Evolutionary conservation across 148 eudicot species (phyloP), one percentile per base, ranked within the genome.

Genomic region (Talinum fruticosum): DNA sequence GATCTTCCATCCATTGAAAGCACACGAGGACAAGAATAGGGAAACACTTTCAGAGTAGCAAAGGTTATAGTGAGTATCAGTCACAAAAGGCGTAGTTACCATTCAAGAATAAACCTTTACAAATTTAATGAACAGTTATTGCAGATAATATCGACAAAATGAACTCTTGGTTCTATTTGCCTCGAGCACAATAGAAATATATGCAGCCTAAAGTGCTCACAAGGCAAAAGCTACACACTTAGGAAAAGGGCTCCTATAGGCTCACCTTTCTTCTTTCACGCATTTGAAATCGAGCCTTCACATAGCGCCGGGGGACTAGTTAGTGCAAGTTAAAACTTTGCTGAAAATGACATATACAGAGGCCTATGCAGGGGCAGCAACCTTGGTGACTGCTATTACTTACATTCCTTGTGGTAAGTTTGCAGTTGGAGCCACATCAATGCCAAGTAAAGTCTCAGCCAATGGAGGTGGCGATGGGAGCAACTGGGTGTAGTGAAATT

Each of bases 401-500:
- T 78, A 87, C 70, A 76, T 71, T 34, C 34, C 78, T 4, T 74
- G 73, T 32, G 47, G 47, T 66, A 44, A 18, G 62, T 64, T 66
- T 36, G 74, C 12, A 54, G 66, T 62, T 53, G 59, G 36, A 62
- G 29, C 24, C 54, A 49, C 44, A 71, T 76, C 76, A 47, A 10
- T 59, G 47, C 65, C 38, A 44, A 45, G 28, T 8, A 45, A 44
- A 38, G 76, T 65, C 24, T 24, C 78, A 7, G 73, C 57, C 33
- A 26, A 28, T 7, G 12, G 44, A 59, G 81, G 61, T 67, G 80
- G 57, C n/a, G n/a, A n/a, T n/a, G n/a, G n/a, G 68, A 75, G 77
- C 35, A 83, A 37, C 77, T 83, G 76, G 1, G 93, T 93, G 86
- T 85, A 91, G 81, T 95, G 94, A 67, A 92, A 88, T 79, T 95